phyloP scores from a whole-genome alignment of 2,329 filamentous ascomycete species.

The Microdochium paspali region DNA sequence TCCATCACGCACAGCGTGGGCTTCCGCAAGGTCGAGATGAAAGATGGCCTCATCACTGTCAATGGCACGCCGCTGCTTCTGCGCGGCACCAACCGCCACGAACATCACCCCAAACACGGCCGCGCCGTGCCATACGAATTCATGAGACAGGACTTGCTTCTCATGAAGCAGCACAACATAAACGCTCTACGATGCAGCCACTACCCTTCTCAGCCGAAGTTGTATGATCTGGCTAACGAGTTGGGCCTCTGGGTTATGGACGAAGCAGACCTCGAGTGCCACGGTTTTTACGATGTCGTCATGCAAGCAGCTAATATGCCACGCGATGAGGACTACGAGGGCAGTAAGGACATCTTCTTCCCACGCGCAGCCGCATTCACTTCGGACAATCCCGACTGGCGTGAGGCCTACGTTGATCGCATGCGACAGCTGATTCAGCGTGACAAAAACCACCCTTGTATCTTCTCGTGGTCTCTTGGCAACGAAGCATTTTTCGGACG shows the following conservation, averaged over 20 bases:
- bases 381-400: conserved; percentile 52
- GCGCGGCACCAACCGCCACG: conserved; percentile 59
- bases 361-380: conserved; percentile 46
- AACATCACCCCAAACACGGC: conserved; percentile 56
- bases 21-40: conserved; percentile 55
- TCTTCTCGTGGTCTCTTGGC: conserved; percentile 65
- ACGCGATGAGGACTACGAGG: conserved; percentile 47
- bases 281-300: conserved; percentile 41
- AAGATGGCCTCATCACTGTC: conserved; percentile 48
- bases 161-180: conserved; percentile 64
- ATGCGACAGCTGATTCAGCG: conserved; percentile 54
- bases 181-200: conserved; percentile 63
- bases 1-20: conserved; percentile 45
- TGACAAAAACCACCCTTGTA: conserved; percentile 61
- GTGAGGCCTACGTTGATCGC: conserved; percentile 57
- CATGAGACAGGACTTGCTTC: conserved; percentile 49
- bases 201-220: conserved; percentile 51
- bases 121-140: conserved; percentile 54
- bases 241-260: conserved; percentile 54
- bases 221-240: conserved; percentile 54
- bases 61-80: conserved; percentile 54
- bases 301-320: conserved; percentile 41
- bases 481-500: conserved; percentile 65
- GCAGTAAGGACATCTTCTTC: conserved; percentile 49
- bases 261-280: conserved; percentile 42